Percentiles rank a stretch among this genome's conserved stretches.
phyloP scores from a whole-genome alignment of 139 green algal species.

The Chlamydomonas incerta region DNA sequence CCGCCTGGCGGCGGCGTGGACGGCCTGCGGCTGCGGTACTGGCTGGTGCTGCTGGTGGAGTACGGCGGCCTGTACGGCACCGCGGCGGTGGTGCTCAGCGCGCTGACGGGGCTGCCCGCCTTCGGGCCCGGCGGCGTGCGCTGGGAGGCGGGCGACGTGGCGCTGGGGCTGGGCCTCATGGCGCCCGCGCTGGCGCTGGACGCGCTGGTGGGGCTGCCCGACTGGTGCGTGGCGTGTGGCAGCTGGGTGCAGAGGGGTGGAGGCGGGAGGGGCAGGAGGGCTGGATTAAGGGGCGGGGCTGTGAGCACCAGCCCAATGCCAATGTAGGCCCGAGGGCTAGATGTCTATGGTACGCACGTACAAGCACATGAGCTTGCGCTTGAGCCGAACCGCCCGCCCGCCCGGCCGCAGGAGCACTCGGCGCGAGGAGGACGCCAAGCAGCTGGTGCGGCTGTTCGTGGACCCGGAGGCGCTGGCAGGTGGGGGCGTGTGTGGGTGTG shows the following conservation, averaged over 20 bases:
- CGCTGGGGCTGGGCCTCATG: slow-evolving; percentile 50
- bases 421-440: slow-evolving; percentile 8
- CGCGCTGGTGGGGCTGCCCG: slow-evolving; percentile 58
- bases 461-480: slow-evolving; percentile 15
- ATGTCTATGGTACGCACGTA: no score
- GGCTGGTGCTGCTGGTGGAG: slow-evolving; percentile 46
- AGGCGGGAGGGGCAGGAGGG: no score
- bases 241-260: neutral
- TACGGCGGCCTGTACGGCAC: slow-evolving; percentile 54
- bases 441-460: slow-evolving; percentile 37
- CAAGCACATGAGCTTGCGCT: no score
- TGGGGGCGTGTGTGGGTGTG: no score
- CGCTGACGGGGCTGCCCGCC: slow-evolving; percentile 49
- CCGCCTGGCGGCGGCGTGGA: neutral
- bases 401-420: neutral
- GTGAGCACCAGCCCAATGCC: no score
- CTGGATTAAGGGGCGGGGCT: no score
- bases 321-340: no score
- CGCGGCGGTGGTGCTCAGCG: slow-evolving; percentile 48
- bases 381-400: no score
- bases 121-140: slow-evolving; percentile 46
- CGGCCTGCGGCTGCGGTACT: slow-evolving; percentile 17
- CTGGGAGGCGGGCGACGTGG: slow-evolving; percentile 41
- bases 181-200: slow-evolving; percentile 49
- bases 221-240: slow-evolving; percentile 26